Evolutionary conservation across 495 filamentous ascomycete species (phyloP), one percentile per base, ranked within the genome.

Genomic region (Cryomyces antarcticus): DNA sequence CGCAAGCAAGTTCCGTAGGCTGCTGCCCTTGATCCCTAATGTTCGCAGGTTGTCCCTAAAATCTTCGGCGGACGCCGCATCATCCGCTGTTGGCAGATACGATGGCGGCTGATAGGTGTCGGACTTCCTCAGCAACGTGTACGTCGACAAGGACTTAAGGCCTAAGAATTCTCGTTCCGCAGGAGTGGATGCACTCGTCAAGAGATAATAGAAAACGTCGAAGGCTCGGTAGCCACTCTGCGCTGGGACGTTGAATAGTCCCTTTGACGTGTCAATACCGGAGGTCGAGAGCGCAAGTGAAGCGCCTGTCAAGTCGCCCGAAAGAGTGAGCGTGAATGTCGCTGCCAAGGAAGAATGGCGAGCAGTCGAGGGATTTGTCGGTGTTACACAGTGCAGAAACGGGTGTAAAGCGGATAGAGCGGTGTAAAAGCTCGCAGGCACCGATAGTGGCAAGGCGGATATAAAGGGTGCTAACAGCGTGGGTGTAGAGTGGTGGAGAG

Each of bases 121-220:
- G 7, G 86, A 93, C 51, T 74, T 75, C 39, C 79, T 76, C 13
- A 97, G 67, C 6, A 97, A 63, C 28, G 73, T 57, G 58, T 97
- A 96, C 10, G 70, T 64, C 2, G 80, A 78, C 2, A 80, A 71
- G n/a, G 72, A 69, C 59, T 86, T 81, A 30, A 97, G 66, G 37
- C 78, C 77, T n/a, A 97, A 65, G 44, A 84, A 93, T 55, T 96
- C 86, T 33, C 85, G 71, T 63, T 97, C 89, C 1, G 85, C 84
- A 1, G 78, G 80, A 2, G 86, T 92, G 0, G 89, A 92, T 10
- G 83, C 78, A 28, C 80, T 82, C 0, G 87, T 92, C 24, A 94
- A 67, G 3, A 97, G 73, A 50, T 95, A 96, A 62, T 97, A 97
- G 58, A 96, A 97, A 28, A 87, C 92, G 55, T 97, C 87, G 52